Percentiles rank a stretch among this genome's conserved stretches.
Evolutionary conservation across 177 flowering plant species (phyloP).

Genomic region (Vitis hybrid): DNA sequence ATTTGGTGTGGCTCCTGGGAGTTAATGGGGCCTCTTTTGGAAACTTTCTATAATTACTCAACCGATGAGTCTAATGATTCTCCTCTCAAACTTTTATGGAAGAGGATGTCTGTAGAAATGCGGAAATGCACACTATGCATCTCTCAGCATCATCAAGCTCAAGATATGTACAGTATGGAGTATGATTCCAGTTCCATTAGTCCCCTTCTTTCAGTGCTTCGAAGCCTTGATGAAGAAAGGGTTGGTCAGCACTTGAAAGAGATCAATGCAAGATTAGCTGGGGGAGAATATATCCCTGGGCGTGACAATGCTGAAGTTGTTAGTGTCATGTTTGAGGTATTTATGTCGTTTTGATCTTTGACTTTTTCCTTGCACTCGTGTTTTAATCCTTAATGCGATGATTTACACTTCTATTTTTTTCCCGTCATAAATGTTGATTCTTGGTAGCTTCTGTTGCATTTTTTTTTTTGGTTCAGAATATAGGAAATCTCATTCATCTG

Average conservation of each 20-base stretch:
- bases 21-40: constrained; percentile 85
- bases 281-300: constrained; percentile 45
- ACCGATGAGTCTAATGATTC: constrained; percentile 58
- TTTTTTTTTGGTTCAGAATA: too few species aligned
- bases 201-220: constrained; percentile 73
- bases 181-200: constrained; percentile 60
- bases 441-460: too few species aligned
- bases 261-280: constrained; percentile 49
- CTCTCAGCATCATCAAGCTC: constrained; percentile 87
- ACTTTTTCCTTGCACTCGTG: not conserved
- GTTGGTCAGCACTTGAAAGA: constrained; percentile 61
- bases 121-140: constrained; percentile 69
- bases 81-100: constrained; percentile 76
- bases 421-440: too few species aligned
- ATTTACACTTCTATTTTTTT: too few species aligned
- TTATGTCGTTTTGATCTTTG: not conserved
- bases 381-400: constrained; percentile 4
- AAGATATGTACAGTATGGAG: constrained; percentile 61
- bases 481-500: too few species aligned
- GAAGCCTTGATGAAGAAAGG: constrained; percentile 81
- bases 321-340: constrained; percentile 85
- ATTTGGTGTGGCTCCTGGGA: constrained; percentile 87
- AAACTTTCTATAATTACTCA: constrained; percentile 74
- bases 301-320: constrained; percentile 66
- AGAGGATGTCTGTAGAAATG: constrained; percentile 74